These are phyloP conservation scores for Gastrolobium villosum DNA, from an alignment of 306 rosid genomes.

Conservation along the genomic window DNA sequence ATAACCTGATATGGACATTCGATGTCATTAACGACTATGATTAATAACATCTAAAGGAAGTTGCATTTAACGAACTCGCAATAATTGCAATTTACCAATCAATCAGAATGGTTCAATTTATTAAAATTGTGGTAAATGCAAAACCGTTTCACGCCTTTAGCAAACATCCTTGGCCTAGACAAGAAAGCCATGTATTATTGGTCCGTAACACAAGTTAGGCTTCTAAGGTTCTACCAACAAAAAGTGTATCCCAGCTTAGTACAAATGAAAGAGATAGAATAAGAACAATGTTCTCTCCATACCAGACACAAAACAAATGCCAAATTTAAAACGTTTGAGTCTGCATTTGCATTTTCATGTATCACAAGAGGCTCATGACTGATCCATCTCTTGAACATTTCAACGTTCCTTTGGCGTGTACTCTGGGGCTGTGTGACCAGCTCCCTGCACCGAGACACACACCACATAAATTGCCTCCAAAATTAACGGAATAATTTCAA, in stretches of 20 bases:
- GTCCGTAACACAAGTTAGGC: neutral
- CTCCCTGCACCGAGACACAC: conserved; percentile 18
- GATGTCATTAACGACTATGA: no score
- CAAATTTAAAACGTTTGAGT: neutral
- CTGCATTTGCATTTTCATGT: neutral
- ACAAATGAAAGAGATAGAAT: neutral
- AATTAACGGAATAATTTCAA: neutral
- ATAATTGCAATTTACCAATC: no score
- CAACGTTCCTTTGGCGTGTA: conserved; percentile 30
- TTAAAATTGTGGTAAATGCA: no score
- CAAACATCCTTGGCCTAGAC: neutral
- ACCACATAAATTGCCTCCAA: neutral
- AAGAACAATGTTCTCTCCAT: neutral
- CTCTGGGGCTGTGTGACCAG: conserved; percentile 24
- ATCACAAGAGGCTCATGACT: conserved; percentile 15
- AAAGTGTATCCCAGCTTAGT: neutral
- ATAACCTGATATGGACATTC: no score
- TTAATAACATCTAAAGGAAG: no score
- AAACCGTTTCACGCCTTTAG: neutral
- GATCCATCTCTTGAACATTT: conserved; percentile 35
- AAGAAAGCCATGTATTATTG: neutral
- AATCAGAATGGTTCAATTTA: neutral
- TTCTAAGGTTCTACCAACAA: neutral
- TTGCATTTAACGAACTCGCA: no score
- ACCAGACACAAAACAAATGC: neutral